Conservation (phyloP, 768 basidiomycete species). For the Ramaria rubella region DNA sequence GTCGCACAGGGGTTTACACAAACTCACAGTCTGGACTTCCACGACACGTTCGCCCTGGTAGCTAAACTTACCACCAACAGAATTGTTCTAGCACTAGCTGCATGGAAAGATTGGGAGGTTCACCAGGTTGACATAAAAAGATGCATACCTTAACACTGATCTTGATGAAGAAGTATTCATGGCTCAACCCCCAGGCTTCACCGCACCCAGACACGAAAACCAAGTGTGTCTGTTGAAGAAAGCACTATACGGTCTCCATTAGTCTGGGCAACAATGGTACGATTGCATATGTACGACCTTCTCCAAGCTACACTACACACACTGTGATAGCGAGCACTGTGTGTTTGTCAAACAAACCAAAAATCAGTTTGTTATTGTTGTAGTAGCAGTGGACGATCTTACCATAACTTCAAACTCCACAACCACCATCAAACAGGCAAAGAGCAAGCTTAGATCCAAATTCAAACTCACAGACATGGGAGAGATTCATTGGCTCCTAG, state of each 20-base stretch:
- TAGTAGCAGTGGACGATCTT: not conserved
- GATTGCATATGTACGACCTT: no score
- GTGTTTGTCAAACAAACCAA: not conserved
- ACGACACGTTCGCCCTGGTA: not conserved
- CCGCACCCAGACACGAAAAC: constrained; percentile 22
- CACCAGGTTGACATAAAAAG: constrained; percentile 24
- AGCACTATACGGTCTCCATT: constrained; percentile 39
- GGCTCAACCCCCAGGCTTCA: constrained; percentile 15
- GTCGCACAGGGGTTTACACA: no score
- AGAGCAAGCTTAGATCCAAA: not conserved
- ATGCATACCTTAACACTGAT: constrained; percentile 16
- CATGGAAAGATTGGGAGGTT: constrained; percentile 16
- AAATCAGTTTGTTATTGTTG: not conserved
- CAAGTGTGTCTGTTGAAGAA: constrained; percentile 30
- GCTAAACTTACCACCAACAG: not conserved
- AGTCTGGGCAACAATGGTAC: constrained; percentile 34
- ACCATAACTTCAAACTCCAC: not conserved
- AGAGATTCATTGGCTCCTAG: constrained; percentile 3
- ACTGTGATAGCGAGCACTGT: not conserved
- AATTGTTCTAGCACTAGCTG: constrained; percentile 32
- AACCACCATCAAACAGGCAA: not conserved
- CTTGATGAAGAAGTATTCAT: constrained; percentile 20
- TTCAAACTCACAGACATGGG: constrained; percentile 5
- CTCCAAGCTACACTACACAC: not conserved
- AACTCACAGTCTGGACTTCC: no score